Base-by-base conservation (phyloP, 2,329 filamentous ascomycete species). In the Talaromyces sp. region DNA sequence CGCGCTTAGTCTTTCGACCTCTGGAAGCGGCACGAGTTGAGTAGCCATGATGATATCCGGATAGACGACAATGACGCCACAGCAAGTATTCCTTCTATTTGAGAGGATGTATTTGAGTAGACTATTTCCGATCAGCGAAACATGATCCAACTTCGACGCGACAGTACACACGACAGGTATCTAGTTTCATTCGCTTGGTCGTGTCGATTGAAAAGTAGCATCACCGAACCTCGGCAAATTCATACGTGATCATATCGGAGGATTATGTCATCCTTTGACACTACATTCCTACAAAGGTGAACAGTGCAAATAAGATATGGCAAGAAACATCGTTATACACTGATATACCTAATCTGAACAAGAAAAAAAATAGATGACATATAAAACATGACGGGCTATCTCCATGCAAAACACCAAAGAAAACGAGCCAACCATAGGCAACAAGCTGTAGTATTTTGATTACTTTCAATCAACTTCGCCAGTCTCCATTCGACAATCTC, bases 1-100 rank as follows among this genome's bases (percentile, higher is more conserved):
- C 21, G 89, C 84, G 71, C 90, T 93, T 61, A 98, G 82, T 65
- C 89, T 86, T 76, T 93, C 87, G 58, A 96, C 84, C 65, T 89
- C 86, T 4, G 88, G 87, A 14, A 98, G 82, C 18, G 83, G 75
- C 31, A 85, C 82, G 6, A 92, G 81, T 66, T 84, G 81, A 39
- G 81, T 77, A 62, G 85, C 82, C 87, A 90, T 91, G 14, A 31
- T 64, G 21, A 60, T 21, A 48, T 46, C 16, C 16, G 25, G 50
- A 44, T 6, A 60, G 35, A 50, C 12, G 21, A 28, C 12, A 50
- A 28, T 8, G 16, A 28, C 4, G 8, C 23, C n/a, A 28, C 8
- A 33, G 28, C 28, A 16, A 21, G 7, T 5, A 5, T 5, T 52
- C 28, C 28, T 33, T 52, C 25, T 8, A 9, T 35, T 8, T 12